A percentile compares a stretch with the other conserved stretches of the same genome.
Conservation (phyloP, 768 basidiomycete genomes). For the Strobilomyces dryophilus region DNA sequence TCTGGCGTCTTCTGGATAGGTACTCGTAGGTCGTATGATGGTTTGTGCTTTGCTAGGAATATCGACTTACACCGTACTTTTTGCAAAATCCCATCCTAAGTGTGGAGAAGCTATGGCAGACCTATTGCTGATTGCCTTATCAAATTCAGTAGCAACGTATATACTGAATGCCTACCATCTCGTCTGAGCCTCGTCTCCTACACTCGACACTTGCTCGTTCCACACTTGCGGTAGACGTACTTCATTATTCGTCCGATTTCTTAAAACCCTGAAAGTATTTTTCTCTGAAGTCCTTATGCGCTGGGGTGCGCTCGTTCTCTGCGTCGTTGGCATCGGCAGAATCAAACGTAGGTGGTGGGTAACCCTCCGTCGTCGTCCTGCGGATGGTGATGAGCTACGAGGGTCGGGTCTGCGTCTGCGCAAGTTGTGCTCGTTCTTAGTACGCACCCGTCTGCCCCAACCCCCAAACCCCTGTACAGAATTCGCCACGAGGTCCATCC, state of each 20-base stretch:
- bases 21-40: too few species aligned
- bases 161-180: too few species aligned
- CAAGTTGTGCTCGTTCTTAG: background rate
- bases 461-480: slow-evolving; percentile 91
- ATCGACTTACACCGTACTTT: too few species aligned
- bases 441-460: slow-evolving; percentile 86
- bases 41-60: too few species aligned
- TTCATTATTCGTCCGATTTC: slow-evolving; percentile 28
- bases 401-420: background rate
- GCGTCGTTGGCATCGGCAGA: slow-evolving; percentile 10
- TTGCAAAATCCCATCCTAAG: too few species aligned
- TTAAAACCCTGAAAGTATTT: slow-evolving; percentile 87
- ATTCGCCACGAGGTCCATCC: slow-evolving; percentile 86
- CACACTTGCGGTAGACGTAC: too few species aligned
- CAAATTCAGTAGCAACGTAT: too few species aligned
- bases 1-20: too few species aligned
- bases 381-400: slow-evolving; percentile 89
- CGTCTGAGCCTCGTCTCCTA: too few species aligned
- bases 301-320: slow-evolving; percentile 54
- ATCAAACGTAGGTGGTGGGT: slow-evolving; percentile 55
- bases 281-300: slow-evolving; percentile 84
- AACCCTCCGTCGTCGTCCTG: slow-evolving; percentile 49
- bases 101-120: too few species aligned
- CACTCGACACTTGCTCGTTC: too few species aligned
- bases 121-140: too few species aligned